phyloP scores from a whole-genome alignment of 768 basidiomycete genomes.

The Collybiopsis luxurians region DNA sequence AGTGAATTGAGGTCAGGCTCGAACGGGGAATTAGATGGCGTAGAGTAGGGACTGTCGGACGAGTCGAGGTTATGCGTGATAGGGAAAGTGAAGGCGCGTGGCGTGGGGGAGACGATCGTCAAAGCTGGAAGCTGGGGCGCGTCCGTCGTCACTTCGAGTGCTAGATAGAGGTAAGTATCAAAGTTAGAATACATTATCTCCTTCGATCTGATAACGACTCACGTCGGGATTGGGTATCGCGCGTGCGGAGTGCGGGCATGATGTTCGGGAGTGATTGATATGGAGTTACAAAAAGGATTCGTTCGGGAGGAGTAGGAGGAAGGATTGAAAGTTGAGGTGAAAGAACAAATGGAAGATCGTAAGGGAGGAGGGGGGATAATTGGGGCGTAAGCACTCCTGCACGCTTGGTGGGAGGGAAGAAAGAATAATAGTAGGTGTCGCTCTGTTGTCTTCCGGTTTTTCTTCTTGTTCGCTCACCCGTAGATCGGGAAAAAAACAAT shows the following conservation, averaged over 20 bases:
- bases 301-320: slow-evolving; percentile 15
- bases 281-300: slow-evolving; percentile 15
- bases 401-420: slow-evolving; percentile 36
- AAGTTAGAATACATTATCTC: slow-evolving; percentile 1
- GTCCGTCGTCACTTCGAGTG: slow-evolving; percentile 77
- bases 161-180: slow-evolving; percentile 30
- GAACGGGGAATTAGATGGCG: slow-evolving; percentile 69
- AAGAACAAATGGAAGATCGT: slow-evolving; percentile 18
- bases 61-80: slow-evolving; percentile 45
- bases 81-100: slow-evolving; percentile 72
- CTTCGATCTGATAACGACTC: slow-evolving; percentile 17
- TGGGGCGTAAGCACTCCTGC: slow-evolving; percentile 30
- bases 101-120: slow-evolving; percentile 66
- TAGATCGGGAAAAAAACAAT: slow-evolving; percentile 54
- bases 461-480: slow-evolving; percentile 43
- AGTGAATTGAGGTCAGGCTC: slow-evolving; percentile 65
- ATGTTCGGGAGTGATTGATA: slow-evolving; percentile 30
- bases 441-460: slow-evolving; percentile 42
- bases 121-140: slow-evolving; percentile 51
- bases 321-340: slow-evolving; percentile 25
- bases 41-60: slow-evolving; percentile 65
- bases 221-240: slow-evolving; percentile 62
- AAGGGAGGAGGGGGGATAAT: slow-evolving; percentile 26
- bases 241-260: slow-evolving; percentile 81
- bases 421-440: slow-evolving; percentile 44